phyloP scores from a whole-genome alignment of 2,329 filamentous ascomycete species.

The Ceratocystis variospora region DNA sequence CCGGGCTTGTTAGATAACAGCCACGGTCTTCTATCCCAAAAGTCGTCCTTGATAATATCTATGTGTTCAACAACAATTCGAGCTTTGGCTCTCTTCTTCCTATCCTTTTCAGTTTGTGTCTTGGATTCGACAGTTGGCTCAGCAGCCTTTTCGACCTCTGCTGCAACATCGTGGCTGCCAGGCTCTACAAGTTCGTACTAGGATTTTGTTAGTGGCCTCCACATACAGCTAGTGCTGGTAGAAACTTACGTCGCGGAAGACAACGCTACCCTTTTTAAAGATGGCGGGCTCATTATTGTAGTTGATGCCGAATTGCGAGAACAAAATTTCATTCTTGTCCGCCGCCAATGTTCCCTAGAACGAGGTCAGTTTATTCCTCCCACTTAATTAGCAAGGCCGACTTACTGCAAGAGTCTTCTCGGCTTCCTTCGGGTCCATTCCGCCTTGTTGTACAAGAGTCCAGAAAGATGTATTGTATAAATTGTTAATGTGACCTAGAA shows the following conservation, averaged over 20 bases:
- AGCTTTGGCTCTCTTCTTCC: constrained; percentile 68
- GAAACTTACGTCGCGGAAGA: constrained; percentile 63
- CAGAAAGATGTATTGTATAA: constrained; percentile 97
- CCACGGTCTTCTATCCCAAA: constrained; percentile 84
- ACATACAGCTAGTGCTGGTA: neutral
- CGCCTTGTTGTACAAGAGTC: constrained; percentile 67
- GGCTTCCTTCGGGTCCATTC: constrained; percentile 61
- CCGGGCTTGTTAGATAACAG: constrained; percentile 61
- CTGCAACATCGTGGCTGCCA: constrained; percentile 32
- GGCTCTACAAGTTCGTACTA: constrained; percentile 60
- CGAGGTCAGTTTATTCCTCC: constrained; percentile 20
- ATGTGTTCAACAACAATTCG: constrained; percentile 69
- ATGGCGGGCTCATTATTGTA: constrained; percentile 95
- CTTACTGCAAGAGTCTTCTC: constrained; percentile 63
- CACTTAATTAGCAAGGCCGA: neutral
- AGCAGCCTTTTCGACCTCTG: constrained; percentile 33
- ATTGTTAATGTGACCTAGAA: constrained; percentile 84
- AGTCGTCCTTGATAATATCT: constrained; percentile 90
- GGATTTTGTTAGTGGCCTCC: neutral
- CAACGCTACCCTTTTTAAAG: constrained; percentile 81
- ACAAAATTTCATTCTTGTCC: constrained; percentile 95
- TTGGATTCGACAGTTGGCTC: constrained; percentile 51
- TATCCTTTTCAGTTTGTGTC: constrained; percentile 70
- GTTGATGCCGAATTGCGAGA: constrained; percentile 77
- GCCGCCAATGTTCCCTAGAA: constrained; percentile 61